Conservation (phyloP, 2,329 filamentous ascomycete species). For the Colletotrichum liriopes region DNA sequence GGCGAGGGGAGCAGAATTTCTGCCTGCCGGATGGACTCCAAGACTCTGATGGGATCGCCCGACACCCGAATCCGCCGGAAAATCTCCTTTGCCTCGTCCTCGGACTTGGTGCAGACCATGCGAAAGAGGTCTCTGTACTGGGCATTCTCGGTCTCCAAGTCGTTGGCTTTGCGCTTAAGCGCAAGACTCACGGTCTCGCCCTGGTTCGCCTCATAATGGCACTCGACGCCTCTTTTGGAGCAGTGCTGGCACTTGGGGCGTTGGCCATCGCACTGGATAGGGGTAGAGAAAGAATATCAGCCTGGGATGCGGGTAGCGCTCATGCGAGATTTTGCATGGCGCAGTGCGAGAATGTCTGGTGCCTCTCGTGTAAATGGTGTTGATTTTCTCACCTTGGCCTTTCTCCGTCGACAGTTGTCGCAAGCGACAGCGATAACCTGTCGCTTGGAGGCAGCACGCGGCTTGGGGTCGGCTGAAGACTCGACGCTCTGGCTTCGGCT, state of each 20-base stretch:
- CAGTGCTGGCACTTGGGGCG: conserved; percentile 41
- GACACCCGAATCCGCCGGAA: conserved; percentile 43
- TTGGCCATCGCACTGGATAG: conserved; percentile 36
- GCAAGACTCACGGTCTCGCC: conserved; percentile 43
- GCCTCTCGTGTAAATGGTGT: background rate
- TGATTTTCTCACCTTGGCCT: conserved; percentile 34
- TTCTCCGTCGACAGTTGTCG: conserved; percentile 37
- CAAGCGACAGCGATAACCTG: conserved; percentile 41
- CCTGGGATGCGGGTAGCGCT: background rate
- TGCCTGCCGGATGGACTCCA: conserved; percentile 44
- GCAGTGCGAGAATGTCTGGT: background rate
- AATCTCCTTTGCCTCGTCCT: conserved; percentile 45
- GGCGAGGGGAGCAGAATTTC: conserved; percentile 44
- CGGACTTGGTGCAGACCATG: conserved; percentile 42
- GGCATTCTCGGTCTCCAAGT: conserved; percentile 41
- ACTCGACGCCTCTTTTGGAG: conserved; percentile 33
- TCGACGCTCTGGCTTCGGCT: conserved; percentile 34
- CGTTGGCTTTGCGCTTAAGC: conserved; percentile 43
- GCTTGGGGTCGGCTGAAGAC: conserved; percentile 28
- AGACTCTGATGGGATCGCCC: conserved; percentile 37
- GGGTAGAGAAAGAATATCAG: background rate
- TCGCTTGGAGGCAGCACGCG: conserved; percentile 27
- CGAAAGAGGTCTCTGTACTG: conserved; percentile 44
- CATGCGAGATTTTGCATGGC: background rate
- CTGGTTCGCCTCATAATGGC: conserved; percentile 41